Conservation (phyloP, 441 rosid species). For the Pelargonium cotyledonis region DNA sequence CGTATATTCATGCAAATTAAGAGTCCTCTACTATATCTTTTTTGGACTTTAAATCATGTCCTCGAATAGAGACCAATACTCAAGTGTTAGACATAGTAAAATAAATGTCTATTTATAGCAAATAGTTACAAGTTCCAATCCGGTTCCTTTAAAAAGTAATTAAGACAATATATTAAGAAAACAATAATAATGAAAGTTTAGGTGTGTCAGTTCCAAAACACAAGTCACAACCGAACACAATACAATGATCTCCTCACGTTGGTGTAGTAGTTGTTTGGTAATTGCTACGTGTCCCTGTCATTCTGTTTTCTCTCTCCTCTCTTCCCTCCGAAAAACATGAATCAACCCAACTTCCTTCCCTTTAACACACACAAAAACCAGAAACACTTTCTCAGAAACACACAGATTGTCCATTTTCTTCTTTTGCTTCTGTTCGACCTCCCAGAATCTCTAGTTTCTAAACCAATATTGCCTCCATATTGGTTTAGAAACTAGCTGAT, state of each 20-base stretch:
- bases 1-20: too few relatives aligned
- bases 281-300: neutral
- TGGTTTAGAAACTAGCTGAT: neutral
- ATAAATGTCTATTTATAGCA: too few relatives aligned
- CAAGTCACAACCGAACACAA: neutral
- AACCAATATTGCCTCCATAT: neutral
- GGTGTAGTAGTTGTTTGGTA: neutral
- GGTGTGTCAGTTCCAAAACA: too few relatives aligned
- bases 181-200: too few relatives aligned
- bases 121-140: too few relatives aligned
- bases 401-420: neutral
- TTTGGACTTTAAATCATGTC: too few relatives aligned
- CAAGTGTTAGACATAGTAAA: too few relatives aligned
- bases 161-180: too few relatives aligned
- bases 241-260: neutral
- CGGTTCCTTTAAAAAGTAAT: too few relatives aligned
- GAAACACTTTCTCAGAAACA: neutral
- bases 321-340: slow-evolving; percentile 3
- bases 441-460: neutral
- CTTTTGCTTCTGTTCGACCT: neutral
- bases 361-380: neutral
- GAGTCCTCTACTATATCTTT: too few relatives aligned
- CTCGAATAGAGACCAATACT: too few relatives aligned
- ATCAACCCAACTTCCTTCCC: neutral
- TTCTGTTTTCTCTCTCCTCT: neutral